phyloP scores from a whole-genome alignment of 768 basidiomycete genomes.

The Lentinula aciculospora region DNA sequence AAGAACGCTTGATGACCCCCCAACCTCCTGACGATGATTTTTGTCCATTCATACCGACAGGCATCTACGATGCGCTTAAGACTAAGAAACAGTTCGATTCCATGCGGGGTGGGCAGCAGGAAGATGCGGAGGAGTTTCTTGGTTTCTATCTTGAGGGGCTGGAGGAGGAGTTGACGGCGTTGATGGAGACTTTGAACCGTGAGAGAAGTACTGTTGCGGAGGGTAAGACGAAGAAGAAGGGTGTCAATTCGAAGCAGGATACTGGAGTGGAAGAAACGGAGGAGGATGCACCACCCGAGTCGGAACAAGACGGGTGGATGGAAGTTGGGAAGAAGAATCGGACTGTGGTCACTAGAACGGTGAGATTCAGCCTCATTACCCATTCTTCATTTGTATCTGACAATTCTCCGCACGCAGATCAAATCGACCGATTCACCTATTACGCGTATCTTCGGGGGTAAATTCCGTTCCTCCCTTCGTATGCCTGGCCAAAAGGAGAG shows the following conservation, averaged over 20 bases:
- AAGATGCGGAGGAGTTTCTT: conserved; percentile 98
- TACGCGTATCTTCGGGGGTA: conserved; percentile 89
- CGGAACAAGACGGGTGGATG: conserved; percentile 73
- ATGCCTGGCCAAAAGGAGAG: conserved; percentile 83
- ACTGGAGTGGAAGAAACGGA: conserved; percentile 17
- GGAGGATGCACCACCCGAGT: conserved; percentile 40
- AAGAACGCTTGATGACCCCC: conserved; percentile 14
- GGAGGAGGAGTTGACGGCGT: conserved; percentile 71
- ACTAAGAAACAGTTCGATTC: conserved; percentile 90
- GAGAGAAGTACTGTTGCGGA: background rate
- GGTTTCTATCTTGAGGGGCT: conserved; percentile 94
- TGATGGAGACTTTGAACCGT: background rate
- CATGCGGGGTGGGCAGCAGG: conserved; percentile 94
- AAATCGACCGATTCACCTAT: conserved; percentile 83
- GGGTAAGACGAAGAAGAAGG: background rate
- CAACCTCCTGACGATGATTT: conserved; percentile 35
- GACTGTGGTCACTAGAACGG: conserved; percentile 72
- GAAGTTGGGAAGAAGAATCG: conserved; percentile 92
- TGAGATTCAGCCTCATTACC: conserved; percentile 25
- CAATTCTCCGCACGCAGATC: conserved; percentile 35
- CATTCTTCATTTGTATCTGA: conserved; percentile 5
- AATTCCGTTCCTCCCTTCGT: conserved; percentile 78
- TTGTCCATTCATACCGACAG: conserved; percentile 76
- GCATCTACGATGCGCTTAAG: conserved; percentile 90
- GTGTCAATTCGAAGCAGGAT: background rate